These are phyloP conservation scores for Oryza australiensis DNA, from an alignment of 176 grass and related monocot species.

Conservation along the genomic window DNA sequence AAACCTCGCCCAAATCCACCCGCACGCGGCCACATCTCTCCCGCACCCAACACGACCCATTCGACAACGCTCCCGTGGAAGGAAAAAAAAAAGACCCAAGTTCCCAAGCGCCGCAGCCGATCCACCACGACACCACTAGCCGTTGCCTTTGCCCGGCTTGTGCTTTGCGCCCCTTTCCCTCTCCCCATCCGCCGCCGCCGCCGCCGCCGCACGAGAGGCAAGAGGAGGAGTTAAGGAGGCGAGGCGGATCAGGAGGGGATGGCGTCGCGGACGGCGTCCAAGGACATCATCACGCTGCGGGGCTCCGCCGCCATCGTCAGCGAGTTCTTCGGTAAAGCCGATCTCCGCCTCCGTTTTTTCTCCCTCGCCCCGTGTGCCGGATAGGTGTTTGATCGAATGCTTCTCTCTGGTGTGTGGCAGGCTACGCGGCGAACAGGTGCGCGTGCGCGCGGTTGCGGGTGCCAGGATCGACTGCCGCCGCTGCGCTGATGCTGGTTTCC, in stretches of 20 bases:
- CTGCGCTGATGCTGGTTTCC: no score
- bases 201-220: background rate
- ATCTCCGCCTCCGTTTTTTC: background rate
- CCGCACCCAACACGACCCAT: background rate
- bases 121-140: constrained; percentile 16
- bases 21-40: background rate
- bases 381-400: constrained; percentile 36
- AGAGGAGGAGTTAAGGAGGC: background rate
- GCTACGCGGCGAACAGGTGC: constrained; percentile 95
- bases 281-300: constrained; percentile 98
- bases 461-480: background rate
- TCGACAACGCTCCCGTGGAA: constrained; percentile 1
- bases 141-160: constrained; percentile 21
- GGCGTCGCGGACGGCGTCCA: constrained; percentile 83
- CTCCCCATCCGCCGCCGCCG: background rate
- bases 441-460: background rate
- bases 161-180: background rate
- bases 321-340: constrained; percentile 93
- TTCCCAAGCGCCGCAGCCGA: constrained; percentile 24
- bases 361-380: background rate
- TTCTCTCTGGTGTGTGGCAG: constrained; percentile 46
- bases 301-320: constrained; percentile 96
- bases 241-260: constrained; percentile 30
- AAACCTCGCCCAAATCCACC: background rate
- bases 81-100: background rate